Base-by-base conservation (phyloP, 2,329 filamentous ascomycete species). In the Kalaharituber pfeilii region DNA sequence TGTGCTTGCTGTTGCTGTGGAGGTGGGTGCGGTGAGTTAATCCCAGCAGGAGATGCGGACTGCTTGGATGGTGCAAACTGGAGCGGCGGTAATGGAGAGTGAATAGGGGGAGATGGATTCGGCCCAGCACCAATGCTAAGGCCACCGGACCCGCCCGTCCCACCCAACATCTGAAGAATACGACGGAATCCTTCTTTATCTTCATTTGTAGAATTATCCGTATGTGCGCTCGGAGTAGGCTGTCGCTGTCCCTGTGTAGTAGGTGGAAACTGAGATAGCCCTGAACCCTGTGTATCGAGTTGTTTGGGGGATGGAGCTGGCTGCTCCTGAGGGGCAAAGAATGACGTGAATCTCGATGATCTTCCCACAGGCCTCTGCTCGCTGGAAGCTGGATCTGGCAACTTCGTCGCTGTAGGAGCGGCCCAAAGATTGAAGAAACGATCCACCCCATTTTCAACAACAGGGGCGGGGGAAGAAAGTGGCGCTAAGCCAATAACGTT, bases 161-260 rank as follows among this genome's bases (percentile, higher is more conserved):
- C 66, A 28, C 68, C 69, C 26, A 75, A 68, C 71, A 75, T 75
- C 56, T 72, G 69, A 47, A 75, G 60, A 36, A 75, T 74, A 29
- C 70, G 69, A 29, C 71, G 67, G 59, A 76, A 76, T 27, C 73
- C 74, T 63, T 73, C 71, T 58, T 73, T 71, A 58, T 76, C 74
- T 56, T 72, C 71, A 28, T 67, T 68, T 52, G 60, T 55, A 7
- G 62, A 50, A 27, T 55, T 64, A 42, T 52, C 30, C 54, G 65
- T 50, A 9, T 62, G 65, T 9, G 64, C 66, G 49, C 64, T 65
- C 11, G 59, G 55, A 6, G 50, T 50, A 20, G 7, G 51, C 53
- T 49, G 57, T 36, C 51, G 54, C 42, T 54, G 49, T 5, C 26
- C 45, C 18, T 47, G 42, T 15, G 42, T 25, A 5, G 13, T 20